A percentile compares a stretch with the other conserved stretches of the same genome.
Conservation (phyloP, 306 rosid genomes). For the Calophaca sinica region DNA sequence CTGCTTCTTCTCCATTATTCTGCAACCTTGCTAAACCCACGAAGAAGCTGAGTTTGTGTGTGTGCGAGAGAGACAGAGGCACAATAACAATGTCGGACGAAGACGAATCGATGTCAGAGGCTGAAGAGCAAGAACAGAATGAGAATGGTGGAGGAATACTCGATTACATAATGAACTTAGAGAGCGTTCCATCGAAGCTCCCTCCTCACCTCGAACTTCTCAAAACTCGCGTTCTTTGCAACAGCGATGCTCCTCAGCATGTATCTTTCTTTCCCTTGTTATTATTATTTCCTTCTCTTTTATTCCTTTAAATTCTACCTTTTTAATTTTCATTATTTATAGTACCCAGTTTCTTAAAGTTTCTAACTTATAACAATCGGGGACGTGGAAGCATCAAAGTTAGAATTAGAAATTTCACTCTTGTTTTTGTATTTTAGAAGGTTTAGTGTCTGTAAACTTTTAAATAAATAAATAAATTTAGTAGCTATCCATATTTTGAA, state of each 20-base stretch:
- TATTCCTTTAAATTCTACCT: not conserved
- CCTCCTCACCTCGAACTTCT: conserved; percentile 54
- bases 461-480: not conserved
- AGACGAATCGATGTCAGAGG: too few relatives aligned
- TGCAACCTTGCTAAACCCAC: too few relatives aligned
- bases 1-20: too few relatives aligned
- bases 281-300: not conserved
- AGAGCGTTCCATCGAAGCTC: conserved; percentile 52
- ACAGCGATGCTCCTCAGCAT: conserved; percentile 58
- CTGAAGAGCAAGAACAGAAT: not conserved
- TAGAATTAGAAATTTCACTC: not conserved
- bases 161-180: conserved; percentile 59
- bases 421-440: not conserved
- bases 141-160: conserved; percentile 38
- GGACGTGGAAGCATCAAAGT: not conserved
- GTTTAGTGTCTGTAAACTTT: not conserved
- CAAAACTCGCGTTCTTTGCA: conserved; percentile 59
- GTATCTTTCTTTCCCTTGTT: conserved; percentile 28
- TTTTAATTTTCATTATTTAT: not conserved
- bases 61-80: too few relatives aligned
- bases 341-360: not conserved
- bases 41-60: too few relatives aligned
- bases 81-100: too few relatives aligned
- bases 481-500: not conserved
- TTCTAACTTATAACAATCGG: not conserved